Conservation (phyloP, 345 rosid species). For the Brassica napus region DNA sequence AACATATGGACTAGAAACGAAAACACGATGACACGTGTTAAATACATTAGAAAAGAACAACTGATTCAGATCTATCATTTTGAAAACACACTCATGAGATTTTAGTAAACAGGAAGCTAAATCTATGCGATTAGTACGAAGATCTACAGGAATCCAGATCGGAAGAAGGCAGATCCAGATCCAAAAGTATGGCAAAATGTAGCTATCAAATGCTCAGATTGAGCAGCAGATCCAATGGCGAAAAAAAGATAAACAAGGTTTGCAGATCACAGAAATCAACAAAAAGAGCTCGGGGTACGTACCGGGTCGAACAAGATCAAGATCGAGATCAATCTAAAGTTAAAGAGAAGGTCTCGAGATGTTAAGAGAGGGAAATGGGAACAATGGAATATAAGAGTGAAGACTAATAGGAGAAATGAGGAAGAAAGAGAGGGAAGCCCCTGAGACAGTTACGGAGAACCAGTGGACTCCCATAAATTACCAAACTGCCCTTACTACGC, state of each 20-base stretch:
- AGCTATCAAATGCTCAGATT: too few relatives aligned
- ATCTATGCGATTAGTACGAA: not conserved
- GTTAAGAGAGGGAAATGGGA: not conserved
- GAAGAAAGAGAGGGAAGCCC: not conserved
- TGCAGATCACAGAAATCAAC: too few relatives aligned
- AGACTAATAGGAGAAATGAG: not conserved
- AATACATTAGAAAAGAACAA: not conserved
- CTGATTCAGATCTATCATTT: conserved; percentile 11
- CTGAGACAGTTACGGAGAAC: not conserved
- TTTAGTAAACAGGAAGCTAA: not conserved
- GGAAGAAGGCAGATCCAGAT: not conserved
- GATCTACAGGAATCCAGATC: not conserved
- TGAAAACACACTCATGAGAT: not conserved
- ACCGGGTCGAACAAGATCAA: not conserved
- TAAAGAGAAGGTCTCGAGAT: too few relatives aligned
- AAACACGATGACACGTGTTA: not conserved
- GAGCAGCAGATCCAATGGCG: not conserved
- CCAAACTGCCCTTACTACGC: not conserved
- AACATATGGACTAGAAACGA: conserved; percentile 6
- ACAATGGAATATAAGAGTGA: not conserved
- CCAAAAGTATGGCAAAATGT: not conserved
- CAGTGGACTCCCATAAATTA: not conserved
- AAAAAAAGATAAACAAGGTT: too few relatives aligned
- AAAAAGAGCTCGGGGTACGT: not conserved
- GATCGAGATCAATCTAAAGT: not conserved